Evolutionary conservation across 1,139 yeast genomes (phyloP).

Genomic region (Yamadazyma epiphylla): DNA sequence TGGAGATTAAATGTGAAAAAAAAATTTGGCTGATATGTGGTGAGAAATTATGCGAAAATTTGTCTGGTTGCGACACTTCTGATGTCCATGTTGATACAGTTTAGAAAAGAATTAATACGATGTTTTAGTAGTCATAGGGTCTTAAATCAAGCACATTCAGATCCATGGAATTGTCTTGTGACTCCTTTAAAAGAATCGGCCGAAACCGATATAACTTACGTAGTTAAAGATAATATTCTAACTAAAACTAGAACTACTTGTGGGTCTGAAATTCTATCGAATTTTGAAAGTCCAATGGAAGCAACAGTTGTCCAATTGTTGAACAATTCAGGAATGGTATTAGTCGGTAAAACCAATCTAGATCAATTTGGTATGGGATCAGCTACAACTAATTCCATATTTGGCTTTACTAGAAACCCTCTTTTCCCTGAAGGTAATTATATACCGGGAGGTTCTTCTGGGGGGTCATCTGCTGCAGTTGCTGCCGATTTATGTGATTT

Average conservation of each 20-base stretch:
- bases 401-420: conserved; percentile 74
- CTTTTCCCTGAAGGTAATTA: conserved; percentile 29
- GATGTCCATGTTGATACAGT: no score
- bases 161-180: conserved; percentile 11
- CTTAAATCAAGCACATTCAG: no score
- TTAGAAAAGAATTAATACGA: no score
- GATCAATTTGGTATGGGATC: conserved; percentile 99
- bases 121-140: no score
- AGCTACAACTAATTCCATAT: conserved; percentile 51
- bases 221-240: conserved; percentile 71
- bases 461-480: conserved; percentile 94
- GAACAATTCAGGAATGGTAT: conserved; percentile 44
- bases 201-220: conserved; percentile 4
- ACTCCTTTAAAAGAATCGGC: neutral
- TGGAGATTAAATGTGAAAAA: no score
- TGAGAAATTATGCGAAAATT: no score
- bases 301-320: conserved; percentile 68
- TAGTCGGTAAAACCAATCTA: conserved; percentile 86
- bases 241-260: conserved; percentile 67
- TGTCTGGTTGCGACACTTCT: no score
- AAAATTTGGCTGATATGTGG: no score
- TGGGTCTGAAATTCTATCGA: conserved; percentile 57
- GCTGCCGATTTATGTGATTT: conserved; percentile 66
- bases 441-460: conserved; percentile 89
- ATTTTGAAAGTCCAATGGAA: conserved; percentile 72